Percentiles rank a stretch among this genome's conserved stretches.
Evolutionary conservation across 495 filamentous ascomycete genomes (phyloP).

Genomic region (Elasticomyces elasticus): DNA sequence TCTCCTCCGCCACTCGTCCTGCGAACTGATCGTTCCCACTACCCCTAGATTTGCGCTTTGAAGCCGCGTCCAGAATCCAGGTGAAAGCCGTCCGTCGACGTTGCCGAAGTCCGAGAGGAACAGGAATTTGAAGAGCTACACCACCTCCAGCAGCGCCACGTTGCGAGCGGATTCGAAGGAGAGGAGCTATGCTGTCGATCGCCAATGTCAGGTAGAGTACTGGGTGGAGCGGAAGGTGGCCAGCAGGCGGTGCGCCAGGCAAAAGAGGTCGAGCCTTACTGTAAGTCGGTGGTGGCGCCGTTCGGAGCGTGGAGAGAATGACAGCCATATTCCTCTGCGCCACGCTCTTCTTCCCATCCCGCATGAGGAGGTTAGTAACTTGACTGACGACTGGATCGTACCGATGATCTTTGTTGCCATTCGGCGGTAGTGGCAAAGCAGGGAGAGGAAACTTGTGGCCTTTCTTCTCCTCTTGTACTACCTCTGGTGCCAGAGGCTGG

Average conservation of each 20-base stretch:
- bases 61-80: slow-evolving; percentile 80
- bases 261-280: slow-evolving; percentile 61
- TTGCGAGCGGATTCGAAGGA: slow-evolving; percentile 64
- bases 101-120: slow-evolving; percentile 62
- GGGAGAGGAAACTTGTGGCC: slow-evolving; percentile 73
- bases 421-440: slow-evolving; percentile 48
- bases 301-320: slow-evolving; percentile 81
- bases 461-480: slow-evolving; percentile 21
- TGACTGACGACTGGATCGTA: slow-evolving; percentile 76
- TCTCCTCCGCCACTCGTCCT: slow-evolving; percentile 72
- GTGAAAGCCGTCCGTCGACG: slow-evolving; percentile 64
- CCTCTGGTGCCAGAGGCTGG: not conserved
- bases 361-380: slow-evolving; percentile 83
- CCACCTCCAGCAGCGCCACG: slow-evolving; percentile 81
- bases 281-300: slow-evolving; percentile 61
- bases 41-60: slow-evolving; percentile 55
- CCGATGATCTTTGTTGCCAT: slow-evolving; percentile 57
- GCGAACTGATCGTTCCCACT: slow-evolving; percentile 57
- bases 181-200: slow-evolving; percentile 91
- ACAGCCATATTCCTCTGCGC: slow-evolving; percentile 81
- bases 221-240: slow-evolving; percentile 42
- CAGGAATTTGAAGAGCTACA: slow-evolving; percentile 67
- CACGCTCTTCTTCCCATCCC: slow-evolving; percentile 69
- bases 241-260: slow-evolving; percentile 58
- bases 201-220: slow-evolving; percentile 51